Evolutionary conservation across 169 alveolate genomes (phyloP).

Genomic region (Cryptosporidium canis): DNA sequence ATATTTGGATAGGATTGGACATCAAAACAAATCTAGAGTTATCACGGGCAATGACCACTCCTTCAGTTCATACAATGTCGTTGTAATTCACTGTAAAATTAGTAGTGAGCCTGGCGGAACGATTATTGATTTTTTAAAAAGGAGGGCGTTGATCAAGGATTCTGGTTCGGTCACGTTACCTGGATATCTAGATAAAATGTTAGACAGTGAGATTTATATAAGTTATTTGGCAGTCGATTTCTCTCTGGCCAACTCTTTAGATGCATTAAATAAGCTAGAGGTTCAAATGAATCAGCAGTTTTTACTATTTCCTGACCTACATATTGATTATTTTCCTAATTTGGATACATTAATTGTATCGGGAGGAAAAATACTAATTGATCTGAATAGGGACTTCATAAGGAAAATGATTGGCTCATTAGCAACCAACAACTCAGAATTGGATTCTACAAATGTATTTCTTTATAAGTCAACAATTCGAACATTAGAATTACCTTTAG

Average conservation of each 20-base stretch:
- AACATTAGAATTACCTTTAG: not conserved
- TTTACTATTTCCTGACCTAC: not conserved
- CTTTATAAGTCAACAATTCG: not conserved
- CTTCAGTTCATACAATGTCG: constrained; percentile 13
- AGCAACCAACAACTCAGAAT: not conserved
- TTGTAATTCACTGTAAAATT: constrained; percentile 34
- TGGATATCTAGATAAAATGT: not conserved
- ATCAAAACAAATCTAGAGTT: not conserved
- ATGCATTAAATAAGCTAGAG: not conserved
- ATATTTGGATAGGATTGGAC: not conserved
- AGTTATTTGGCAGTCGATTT: constrained; percentile 18
- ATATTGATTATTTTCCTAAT: constrained; percentile 24
- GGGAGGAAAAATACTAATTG: not conserved
- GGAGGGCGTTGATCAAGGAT: constrained; percentile 13
- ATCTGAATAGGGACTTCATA: not conserved
- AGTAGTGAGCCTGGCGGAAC: not conserved
- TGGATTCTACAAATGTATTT: not conserved
- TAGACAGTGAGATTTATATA: not conserved
- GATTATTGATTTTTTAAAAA: constrained; percentile 24
- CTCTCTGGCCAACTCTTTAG: not conserved
- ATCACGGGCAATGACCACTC: not conserved
- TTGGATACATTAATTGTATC: constrained; percentile 1
- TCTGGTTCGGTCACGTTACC: not conserved
- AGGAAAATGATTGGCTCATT: not conserved
- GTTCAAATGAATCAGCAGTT: constrained; percentile 9